Evolutionary conservation across 2,329 filamentous ascomycete species (phyloP), one percentile per base, ranked within the genome.

Genomic region (Clarireedia monteithiana): DNA sequence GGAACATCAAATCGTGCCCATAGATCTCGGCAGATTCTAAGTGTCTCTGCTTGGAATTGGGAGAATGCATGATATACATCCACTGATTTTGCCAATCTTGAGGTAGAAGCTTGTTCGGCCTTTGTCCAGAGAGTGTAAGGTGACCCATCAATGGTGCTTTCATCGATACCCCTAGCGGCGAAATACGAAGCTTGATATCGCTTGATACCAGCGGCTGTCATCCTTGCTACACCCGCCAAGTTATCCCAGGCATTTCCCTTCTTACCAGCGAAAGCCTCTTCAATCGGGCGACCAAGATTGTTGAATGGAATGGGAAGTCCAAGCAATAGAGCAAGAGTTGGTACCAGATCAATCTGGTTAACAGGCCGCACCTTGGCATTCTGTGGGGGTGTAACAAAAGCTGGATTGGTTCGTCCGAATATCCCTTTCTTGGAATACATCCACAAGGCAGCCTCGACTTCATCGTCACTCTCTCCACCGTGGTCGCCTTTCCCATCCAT

Each of bases 401-500:
- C 79, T 3, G 81, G 74, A 49, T 81, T 77, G 1, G 83, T 88
- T 40, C 91, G 84, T 15, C 94, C 94, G 70, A 99, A 99, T 9
- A 89, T 71, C 0, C 84, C 84, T 63, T 83, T 85, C 71, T 91
- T 95, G 1, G 94, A 95, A 70, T 97, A 99, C 91, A 99, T 95
- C 92, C 94, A 99, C 48, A 99, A 72, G 2, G 94, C 91, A 55
- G 94, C 91, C 71, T 99, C 85, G 6, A 99, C 83, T 70, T 99
- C 94, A 61, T 97, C 91, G 63, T 96, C 89, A 34, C 92, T 96
- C 74, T 99, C 94, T 54, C 94, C 94, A n/a, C 94, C 94, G 68
- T 99, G 94, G 63, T 99, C 94, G 17, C 94, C 94, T 74, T 99
- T 97, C 59, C 82, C 77, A 70, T 99, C 94, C 94, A 99, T 99